Base-by-base conservation (phyloP, 2,329 filamentous ascomycete species). In the Aureobasidium sp. region DNA sequence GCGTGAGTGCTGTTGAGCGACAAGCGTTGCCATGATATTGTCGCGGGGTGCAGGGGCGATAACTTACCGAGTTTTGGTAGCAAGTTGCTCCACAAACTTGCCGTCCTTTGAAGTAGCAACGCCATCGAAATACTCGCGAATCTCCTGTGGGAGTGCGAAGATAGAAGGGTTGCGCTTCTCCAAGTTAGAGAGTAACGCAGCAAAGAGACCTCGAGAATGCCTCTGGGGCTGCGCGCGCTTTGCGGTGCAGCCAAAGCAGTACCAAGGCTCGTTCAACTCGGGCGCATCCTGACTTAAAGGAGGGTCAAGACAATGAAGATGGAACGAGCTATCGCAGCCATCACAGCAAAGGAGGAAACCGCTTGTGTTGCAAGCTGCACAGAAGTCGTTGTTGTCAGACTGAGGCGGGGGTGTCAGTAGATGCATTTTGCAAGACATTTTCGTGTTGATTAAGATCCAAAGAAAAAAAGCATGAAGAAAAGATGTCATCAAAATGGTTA, bases 281-380 rank as follows among this genome's bases (percentile, higher is more conserved):
- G 64, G 65, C 19, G 66, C 78, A 53, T 83, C 77, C 24, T 66
- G 61, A 41, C 60, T 62, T 60, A 89, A 74, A 34, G 88, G 85
- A 57, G 91, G 90, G 68, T 94, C 86, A 60, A 93, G 81, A 68
- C 93, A 97, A 56, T 81, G 78, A 66, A 93, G 89, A 70, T 97
- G 93, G 70, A 94, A 96, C 5, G 90, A 88, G 60, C 88, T 83
- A 56, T 85, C 81, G 71, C 93, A 98, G 58, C 86, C 88, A 72
- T 97, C 93, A 70, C 93, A 98, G 71, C 90, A 96, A 59, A 97
- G 79, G 58, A 98, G 79, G 61, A 89, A 83, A 54, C 91, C 91
- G 60, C 82, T 86, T 58, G 86, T 86, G 63, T 85, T 82, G 71
- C 93, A 98, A 40, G 89, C 83, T 57, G 85, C 85, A 73, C 91